Evolutionary conservation across 768 basidiomycete species (phyloP).

Genomic region (Mrakia hoshinonis): DNA sequence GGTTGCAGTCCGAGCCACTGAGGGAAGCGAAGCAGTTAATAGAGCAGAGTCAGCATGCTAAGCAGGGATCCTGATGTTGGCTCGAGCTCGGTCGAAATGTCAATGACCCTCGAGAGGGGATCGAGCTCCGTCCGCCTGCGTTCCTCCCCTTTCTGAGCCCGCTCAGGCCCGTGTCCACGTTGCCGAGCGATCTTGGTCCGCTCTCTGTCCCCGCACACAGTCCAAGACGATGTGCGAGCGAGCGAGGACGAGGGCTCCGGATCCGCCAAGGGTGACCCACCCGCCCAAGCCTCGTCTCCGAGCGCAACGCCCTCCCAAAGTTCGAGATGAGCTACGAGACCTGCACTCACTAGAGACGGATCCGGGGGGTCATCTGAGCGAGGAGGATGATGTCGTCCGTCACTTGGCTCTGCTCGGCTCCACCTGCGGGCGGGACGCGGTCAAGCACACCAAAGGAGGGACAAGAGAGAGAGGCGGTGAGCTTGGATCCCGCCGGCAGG

Average conservation of each 20-base stretch:
- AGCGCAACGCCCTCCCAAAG: not conserved
- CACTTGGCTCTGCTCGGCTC: conserved; percentile 6
- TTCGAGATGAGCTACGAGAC: not conserved
- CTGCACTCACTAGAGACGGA: conserved; percentile 23
- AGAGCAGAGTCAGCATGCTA: too few relatives aligned
- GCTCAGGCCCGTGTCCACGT: too few relatives aligned
- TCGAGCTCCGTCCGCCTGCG: too few relatives aligned
- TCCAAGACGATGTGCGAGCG: too few relatives aligned
- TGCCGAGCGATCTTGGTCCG: too few relatives aligned
- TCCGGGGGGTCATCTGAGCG: conserved; percentile 27
- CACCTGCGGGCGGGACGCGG: not conserved
- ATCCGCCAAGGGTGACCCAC: too few relatives aligned
- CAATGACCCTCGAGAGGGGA: not conserved
- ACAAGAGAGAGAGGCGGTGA: not conserved
- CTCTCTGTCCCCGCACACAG: too few relatives aligned
- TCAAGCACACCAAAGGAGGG: not conserved
- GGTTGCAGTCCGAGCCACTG: conserved; percentile 38
- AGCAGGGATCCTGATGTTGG: too few relatives aligned
- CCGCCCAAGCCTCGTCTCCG: not conserved
- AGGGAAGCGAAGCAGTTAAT: too few relatives aligned
- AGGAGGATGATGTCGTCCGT: conserved; percentile 20
- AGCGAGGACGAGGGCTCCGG: too few relatives aligned
- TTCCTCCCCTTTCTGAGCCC: too few relatives aligned
- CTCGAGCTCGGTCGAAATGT: not conserved
- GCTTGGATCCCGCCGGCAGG: not conserved